These are phyloP conservation scores for Tuber brumale DNA, from an alignment of 495 filamentous ascomycete genomes.

Conservation along the genomic window DNA sequence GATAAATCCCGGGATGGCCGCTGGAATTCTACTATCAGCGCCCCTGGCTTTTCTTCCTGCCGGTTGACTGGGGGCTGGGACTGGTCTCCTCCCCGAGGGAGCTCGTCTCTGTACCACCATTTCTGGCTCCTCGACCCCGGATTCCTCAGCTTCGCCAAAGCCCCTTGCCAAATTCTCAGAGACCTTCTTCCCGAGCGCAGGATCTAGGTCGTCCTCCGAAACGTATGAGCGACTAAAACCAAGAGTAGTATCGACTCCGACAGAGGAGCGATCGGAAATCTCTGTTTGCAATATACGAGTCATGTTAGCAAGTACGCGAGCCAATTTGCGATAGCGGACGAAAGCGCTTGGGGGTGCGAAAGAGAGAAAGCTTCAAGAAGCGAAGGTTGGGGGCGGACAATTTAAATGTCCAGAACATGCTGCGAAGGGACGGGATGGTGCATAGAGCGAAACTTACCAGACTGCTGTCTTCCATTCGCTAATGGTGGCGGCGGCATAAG, in stretches of 20 bases:
- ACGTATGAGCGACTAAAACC: constrained; percentile 31
- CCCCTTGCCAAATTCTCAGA: constrained; percentile 32
- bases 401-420: neutral
- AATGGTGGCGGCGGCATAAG: constrained; percentile 30
- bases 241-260: constrained; percentile 26
- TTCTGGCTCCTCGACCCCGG: neutral
- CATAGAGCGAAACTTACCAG: constrained; percentile 19
- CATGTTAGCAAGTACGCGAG: constrained; percentile 10
- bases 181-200: constrained; percentile 28
- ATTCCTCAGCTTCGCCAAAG: neutral
- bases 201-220: constrained; percentile 29
- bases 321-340: neutral
- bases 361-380: neutral
- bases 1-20: neutral
- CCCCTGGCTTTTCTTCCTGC: neutral
- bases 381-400: neutral
- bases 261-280: constrained; percentile 27
- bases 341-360: neutral
- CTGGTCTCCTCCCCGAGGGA: neutral
- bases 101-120: neutral
- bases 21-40: neutral
- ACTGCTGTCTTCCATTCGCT: constrained; percentile 24
- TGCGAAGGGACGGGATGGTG: neutral
- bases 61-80: neutral
- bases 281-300: constrained; percentile 13